Evolutionary conservation across 2,329 filamentous ascomycete genomes (phyloP).

Genomic region (Aureobasidium sp.): DNA sequence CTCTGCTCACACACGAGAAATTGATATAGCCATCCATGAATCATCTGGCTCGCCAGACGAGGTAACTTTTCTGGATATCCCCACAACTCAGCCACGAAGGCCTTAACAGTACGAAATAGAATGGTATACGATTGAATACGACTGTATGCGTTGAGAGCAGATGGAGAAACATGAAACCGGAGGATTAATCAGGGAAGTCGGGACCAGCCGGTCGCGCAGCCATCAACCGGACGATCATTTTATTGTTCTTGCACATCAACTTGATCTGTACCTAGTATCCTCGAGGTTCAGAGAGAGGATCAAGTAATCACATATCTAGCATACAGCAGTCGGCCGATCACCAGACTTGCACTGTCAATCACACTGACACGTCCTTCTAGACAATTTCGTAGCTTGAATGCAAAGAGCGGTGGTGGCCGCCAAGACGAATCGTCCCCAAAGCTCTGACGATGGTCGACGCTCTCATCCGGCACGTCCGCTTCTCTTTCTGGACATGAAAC

Average conservation of each 20-base stretch:
- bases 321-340: background rate
- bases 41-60: background rate
- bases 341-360: background rate
- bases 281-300: too few species aligned
- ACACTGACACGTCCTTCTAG: background rate
- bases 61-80: background rate
- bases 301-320: too few species aligned
- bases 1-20: background rate
- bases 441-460: background rate
- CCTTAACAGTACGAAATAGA: background rate
- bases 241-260: background rate
- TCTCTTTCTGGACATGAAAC: conserved; percentile 12
- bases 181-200: background rate
- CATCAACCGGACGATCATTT: background rate
- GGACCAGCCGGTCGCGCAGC: conserved; percentile 7
- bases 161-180: conserved; percentile 1
- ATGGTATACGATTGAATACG: background rate
- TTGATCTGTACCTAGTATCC: background rate
- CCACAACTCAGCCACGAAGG: conserved; percentile 1
- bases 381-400: background rate
- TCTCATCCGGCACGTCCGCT: background rate
- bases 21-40: background rate
- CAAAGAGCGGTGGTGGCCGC: background rate
- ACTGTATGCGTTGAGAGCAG: background rate
- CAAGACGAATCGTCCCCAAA: background rate